Conservation (phyloP, 176 grass and related monocot species). For the Juncus inflexus region DNA sequence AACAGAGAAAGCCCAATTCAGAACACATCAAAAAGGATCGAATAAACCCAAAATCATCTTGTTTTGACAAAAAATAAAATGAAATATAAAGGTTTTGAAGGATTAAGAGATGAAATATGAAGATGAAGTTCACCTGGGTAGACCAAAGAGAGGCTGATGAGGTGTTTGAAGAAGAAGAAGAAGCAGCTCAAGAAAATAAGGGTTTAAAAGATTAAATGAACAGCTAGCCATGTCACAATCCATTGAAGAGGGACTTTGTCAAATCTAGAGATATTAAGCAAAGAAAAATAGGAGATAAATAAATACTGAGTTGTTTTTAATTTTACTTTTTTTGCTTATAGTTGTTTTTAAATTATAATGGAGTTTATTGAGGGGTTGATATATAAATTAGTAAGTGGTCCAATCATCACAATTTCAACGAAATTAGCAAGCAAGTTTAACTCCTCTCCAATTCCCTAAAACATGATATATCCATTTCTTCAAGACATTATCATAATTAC, state of each 20-base stretch:
- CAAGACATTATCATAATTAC: too few species aligned
- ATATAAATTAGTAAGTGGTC: neutral
- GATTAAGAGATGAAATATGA: neutral
- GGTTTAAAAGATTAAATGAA: constrained; percentile 21
- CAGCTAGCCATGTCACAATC: constrained; percentile 18
- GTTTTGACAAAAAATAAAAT: constrained; percentile 1
- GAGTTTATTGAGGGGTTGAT: neutral
- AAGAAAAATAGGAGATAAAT: too few species aligned
- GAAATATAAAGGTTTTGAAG: neutral
- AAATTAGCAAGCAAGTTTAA: neutral
- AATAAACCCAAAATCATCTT: neutral
- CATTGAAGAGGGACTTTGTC: constrained; percentile 29
- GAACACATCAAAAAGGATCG: neutral
- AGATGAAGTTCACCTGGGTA: constrained; percentile 19
- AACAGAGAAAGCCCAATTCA: constrained; percentile 3
- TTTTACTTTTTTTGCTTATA: too few species aligned
- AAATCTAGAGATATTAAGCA: neutral
- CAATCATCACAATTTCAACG: constrained; percentile 15
- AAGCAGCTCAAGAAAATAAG: constrained; percentile 22
- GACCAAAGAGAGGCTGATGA: constrained; percentile 10
- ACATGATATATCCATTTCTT: neutral
- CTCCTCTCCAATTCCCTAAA: neutral
- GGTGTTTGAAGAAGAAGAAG: constrained; percentile 7
- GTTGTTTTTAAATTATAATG: constrained; percentile 1
- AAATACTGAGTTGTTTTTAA: neutral